These are phyloP conservation scores for Mucor indicus DNA, from an alignment of 371 early-diverging fungal genomes.

Conservation along the genomic window DNA sequence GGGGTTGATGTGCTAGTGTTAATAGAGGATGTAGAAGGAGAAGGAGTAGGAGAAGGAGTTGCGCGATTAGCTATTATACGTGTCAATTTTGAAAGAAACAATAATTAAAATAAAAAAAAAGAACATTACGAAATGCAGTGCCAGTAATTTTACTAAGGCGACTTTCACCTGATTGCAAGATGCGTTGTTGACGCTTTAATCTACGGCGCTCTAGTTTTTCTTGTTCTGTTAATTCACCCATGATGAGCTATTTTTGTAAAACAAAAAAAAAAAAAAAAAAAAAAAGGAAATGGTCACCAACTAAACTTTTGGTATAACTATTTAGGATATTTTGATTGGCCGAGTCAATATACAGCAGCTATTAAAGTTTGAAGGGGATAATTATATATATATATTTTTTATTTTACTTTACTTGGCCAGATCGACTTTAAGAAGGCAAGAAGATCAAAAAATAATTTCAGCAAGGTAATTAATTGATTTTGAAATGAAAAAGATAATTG, in stretches of 20 bases:
- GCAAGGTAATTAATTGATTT: too few species aligned
- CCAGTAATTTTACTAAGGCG: constrained; percentile 60
- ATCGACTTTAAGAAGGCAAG: too few species aligned
- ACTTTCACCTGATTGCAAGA: constrained; percentile 55
- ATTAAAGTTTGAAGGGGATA: too few species aligned
- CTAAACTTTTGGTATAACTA: too few species aligned
- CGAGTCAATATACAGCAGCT: too few species aligned
- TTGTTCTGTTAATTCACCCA: constrained; percentile 48
- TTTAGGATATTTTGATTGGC: too few species aligned
- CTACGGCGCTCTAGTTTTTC: constrained; percentile 59
- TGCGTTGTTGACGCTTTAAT: constrained; percentile 59
- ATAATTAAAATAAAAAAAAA: not conserved
- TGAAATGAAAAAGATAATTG: too few species aligned
- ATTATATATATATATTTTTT: too few species aligned
- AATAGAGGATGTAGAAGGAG: constrained; percentile 24
- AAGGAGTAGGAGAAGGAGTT: constrained; percentile 31
- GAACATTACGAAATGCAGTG: constrained; percentile 44
- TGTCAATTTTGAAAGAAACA: not conserved
- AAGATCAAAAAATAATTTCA: too few species aligned
- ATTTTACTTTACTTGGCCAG: too few species aligned
- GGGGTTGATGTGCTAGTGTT: not conserved
- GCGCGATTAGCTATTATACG: constrained; percentile 22
- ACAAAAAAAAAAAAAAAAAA: not conserved
- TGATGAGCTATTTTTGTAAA: too few species aligned
- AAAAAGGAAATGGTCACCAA: too few species aligned